A percentile compares a stretch with the other conserved stretches of the same genome.
These are phyloP conservation scores for Acorus calamus DNA, from an alignment of 106 monocot species.

Conservation along the genomic window DNA sequence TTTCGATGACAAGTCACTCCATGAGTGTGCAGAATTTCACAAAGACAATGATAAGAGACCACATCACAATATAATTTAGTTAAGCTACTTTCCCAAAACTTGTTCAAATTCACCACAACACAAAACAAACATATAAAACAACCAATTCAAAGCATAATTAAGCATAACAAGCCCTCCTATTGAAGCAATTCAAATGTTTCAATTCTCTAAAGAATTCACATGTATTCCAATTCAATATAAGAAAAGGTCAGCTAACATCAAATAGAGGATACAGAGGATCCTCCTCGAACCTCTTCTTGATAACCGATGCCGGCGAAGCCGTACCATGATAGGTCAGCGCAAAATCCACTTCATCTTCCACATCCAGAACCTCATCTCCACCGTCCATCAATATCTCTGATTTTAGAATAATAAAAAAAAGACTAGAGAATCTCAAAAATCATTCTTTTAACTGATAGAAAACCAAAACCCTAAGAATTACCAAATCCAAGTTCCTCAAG, in stretches of 20 bases:
- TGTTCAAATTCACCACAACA: too few species aligned
- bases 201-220: too few species aligned
- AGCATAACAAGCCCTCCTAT: too few species aligned
- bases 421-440: slow-evolving; percentile 1
- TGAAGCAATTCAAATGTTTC: too few species aligned
- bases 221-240: background rate
- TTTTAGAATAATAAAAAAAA: background rate
- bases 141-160: too few species aligned
- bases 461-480: too few species aligned
- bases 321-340: slow-evolving; percentile 9
- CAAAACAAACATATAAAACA: too few species aligned
- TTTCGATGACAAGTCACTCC: too few species aligned
- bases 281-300: slow-evolving; percentile 21
- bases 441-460: background rate
- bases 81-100: too few species aligned
- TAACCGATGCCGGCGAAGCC: slow-evolving; percentile 16
- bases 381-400: slow-evolving; percentile 20
- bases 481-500: slow-evolving; percentile 3
- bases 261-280: slow-evolving; percentile 59
- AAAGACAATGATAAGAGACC: too few species aligned
- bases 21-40: too few species aligned
- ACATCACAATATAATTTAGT: too few species aligned
- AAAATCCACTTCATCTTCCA: background rate
- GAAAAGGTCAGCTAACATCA: background rate
- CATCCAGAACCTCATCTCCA: slow-evolving; percentile 6